Evolutionary conservation across 352 stramenopile genomes (phyloP).

Genomic region (Phytophthora litchii): DNA sequence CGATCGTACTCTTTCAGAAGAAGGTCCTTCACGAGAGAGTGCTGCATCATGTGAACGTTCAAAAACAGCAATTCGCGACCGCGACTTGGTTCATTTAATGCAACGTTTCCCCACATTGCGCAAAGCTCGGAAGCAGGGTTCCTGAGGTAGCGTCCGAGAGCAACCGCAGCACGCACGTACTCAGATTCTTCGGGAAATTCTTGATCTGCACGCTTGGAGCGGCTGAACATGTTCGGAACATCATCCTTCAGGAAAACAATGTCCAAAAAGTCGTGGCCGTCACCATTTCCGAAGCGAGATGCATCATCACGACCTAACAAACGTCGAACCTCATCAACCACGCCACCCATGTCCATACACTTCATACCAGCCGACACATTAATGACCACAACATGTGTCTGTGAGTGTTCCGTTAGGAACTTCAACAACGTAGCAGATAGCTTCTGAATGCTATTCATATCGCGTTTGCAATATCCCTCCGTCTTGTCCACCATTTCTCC

Average conservation of each 20-base stretch:
- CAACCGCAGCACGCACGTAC: constrained; percentile 76
- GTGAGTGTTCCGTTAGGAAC: constrained; percentile 83
- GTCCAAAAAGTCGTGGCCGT: constrained; percentile 86
- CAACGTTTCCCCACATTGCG: constrained; percentile 86
- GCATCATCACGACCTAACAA: constrained; percentile 75
- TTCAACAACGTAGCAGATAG: constrained; percentile 80
- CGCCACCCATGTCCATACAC: constrained; percentile 89
- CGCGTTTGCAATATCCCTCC: constrained; percentile 80
- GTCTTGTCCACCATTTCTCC: constrained; percentile 89
- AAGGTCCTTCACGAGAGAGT: constrained; percentile 86
- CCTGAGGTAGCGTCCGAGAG: constrained; percentile 79
- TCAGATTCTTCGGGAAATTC: constrained; percentile 89
- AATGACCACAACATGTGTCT: constrained; percentile 86
- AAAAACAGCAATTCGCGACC: constrained; percentile 85
- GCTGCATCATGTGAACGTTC: constrained; percentile 88
- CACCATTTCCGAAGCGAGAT: constrained; percentile 70
- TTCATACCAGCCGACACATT: constrained; percentile 91
- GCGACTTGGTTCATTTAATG: constrained; percentile 77
- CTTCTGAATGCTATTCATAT: constrained; percentile 75
- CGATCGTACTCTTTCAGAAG: constrained; percentile 87
- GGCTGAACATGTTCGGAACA: constrained; percentile 88
- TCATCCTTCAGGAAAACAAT: constrained; percentile 91
- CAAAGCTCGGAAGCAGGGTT: constrained; percentile 87
- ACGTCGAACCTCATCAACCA: constrained; percentile 83
- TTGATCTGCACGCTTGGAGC: constrained; percentile 81